Evolutionary conservation across 192 early-diverging fungal species (phyloP).

Genomic region (Coemansia sp.): DNA sequence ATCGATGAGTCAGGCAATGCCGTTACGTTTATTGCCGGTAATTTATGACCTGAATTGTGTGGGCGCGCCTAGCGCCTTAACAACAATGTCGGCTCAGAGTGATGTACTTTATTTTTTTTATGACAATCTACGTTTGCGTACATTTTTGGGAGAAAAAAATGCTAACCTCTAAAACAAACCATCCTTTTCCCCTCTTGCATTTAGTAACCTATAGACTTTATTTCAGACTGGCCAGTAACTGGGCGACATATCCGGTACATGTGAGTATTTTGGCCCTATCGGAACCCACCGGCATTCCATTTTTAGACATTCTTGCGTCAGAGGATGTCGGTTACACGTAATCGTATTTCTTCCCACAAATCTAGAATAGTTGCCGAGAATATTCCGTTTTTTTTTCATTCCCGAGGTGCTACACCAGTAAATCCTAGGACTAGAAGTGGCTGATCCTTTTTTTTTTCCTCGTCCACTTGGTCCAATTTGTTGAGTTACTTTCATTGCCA

Average conservation of each 20-base stretch:
- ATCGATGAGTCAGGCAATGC: not conserved
- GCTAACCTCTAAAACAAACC: not conserved
- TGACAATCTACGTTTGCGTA: not conserved
- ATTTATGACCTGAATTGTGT: not conserved
- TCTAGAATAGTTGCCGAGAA: not conserved
- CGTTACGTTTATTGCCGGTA: conserved; percentile 4
- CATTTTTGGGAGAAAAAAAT: not conserved
- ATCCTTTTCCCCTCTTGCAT: not conserved
- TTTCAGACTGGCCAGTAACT: not conserved
- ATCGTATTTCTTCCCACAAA: not conserved
- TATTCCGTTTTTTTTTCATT: not conserved
- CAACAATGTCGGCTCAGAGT: not conserved
- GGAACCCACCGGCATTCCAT: not conserved
- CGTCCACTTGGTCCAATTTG: not conserved
- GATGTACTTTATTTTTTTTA: not conserved
- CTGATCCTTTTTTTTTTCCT: not conserved
- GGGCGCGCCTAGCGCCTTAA: not conserved
- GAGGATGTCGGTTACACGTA: not conserved
- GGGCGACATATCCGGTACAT: not conserved
- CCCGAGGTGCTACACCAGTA: not conserved
- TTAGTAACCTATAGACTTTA: conserved; percentile 3
- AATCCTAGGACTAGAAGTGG: not conserved
- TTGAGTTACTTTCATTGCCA: not conserved
- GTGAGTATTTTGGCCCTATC: conserved; percentile 1
- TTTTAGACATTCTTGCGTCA: not conserved